These are phyloP conservation scores for Grosmannia huntii DNA, from an alignment of 2,329 filamentous ascomycete species.

Conservation along the genomic window DNA sequence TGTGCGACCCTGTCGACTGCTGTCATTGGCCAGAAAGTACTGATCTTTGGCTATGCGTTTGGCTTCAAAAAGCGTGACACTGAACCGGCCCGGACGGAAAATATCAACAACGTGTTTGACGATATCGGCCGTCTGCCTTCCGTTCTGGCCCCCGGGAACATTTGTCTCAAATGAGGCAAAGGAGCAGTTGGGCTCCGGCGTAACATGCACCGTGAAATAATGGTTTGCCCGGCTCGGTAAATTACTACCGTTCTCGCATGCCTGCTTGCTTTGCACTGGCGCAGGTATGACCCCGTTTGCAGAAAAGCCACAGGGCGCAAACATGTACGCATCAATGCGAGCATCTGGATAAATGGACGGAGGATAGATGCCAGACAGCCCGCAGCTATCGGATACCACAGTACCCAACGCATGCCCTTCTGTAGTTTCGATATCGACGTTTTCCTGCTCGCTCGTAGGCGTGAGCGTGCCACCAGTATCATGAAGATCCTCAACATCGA, in stretches of 20 bases:
- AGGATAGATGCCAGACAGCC: conserved; percentile 80
- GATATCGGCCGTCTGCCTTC: conserved; percentile 78
- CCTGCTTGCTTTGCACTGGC: conserved; percentile 40
- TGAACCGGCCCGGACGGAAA: conserved; percentile 96
- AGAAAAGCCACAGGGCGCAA: conserved; percentile 92
- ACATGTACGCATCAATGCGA: conserved; percentile 89
- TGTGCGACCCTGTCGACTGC: conserved; percentile 16
- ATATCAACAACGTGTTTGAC: conserved; percentile 90
- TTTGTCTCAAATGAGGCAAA: conserved; percentile 99
- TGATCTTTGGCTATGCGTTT: conserved; percentile 37
- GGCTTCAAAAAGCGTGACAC: conserved; percentile 89
- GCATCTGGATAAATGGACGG: conserved; percentile 80
- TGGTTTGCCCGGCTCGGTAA: conserved; percentile 43
- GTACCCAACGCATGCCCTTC: conserved; percentile 91
- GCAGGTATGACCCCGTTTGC: conserved; percentile 92
- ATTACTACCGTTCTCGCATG: conserved; percentile 25
- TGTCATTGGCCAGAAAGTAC: conserved; percentile 10
- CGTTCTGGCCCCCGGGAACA: conserved; percentile 77
- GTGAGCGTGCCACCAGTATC: conserved; percentile 39
- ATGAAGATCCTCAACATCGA: conserved; percentile 73
- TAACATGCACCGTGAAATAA: conserved; percentile 98
- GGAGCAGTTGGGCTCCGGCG: conserved; percentile 90
- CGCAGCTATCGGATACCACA: conserved; percentile 80
- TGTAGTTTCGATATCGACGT: conserved; percentile 57
- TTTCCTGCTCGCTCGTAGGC: conserved; percentile 40